Base-by-base conservation (phyloP, 305 asterid genomes). In the Fraxinus baroniana region DNA sequence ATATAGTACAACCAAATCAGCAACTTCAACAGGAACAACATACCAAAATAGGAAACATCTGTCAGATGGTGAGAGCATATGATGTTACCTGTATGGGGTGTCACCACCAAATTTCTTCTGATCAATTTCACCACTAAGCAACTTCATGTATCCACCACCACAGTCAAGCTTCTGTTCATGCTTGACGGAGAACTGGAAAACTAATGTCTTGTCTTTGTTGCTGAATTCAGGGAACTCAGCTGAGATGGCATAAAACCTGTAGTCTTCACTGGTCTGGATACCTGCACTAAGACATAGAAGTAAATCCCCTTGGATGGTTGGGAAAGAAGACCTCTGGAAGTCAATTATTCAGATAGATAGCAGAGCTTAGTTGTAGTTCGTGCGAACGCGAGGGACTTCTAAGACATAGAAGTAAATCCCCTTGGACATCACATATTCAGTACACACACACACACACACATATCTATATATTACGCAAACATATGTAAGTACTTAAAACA, bases 241-340 rank as follows among this genome's bases (percentile, higher is more conserved):
- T 39, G 99, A 96, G 80, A 96, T 93, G 66, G 99, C 98, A 81
- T 92, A 96, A 81, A 96, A 96, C 83, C 98, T 91, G 84, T 89
- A 89, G 84, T 93, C 99, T 86, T 96, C 98, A 80, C 99, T 91
- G 89, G 99, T 96, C 89, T 96, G 99, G 84, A 96, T 94, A 88
- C 98, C 99, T 96, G 86, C 73, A 79, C 18, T 52, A 76, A 3
- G 49, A 7, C 28, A 82, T 18, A 18, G 79, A 74, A 82, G 60
- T 36, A 36, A 36, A 36, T 36, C 41, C 41, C 41, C 41, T 36
- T 36, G 41, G 41, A 36, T 36, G 41, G 41, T 36, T 36, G 41
- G 41, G 41, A 36, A 36, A 36, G 41, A 36, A 36, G 8, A 36
- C 41, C 41, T 36, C 8, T 36, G 41, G 2, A 36, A 7, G 41